phyloP scores from a whole-genome alignment of 495 filamentous ascomycete species.

The Talaromyces adpressus region DNA sequence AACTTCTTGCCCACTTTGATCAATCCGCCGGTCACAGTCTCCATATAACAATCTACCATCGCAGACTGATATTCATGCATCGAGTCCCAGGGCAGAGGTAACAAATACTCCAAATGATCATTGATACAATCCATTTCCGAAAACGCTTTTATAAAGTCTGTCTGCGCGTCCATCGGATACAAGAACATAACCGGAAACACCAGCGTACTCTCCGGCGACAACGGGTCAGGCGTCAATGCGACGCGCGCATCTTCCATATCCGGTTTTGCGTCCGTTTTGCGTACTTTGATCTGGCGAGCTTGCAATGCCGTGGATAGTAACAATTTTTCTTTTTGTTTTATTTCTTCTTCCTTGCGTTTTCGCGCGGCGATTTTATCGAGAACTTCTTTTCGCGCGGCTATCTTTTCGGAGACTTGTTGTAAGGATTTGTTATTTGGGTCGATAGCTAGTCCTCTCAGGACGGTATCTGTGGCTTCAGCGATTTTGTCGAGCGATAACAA shows the following conservation, averaged over 20 bases:
- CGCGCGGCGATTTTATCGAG: slow-evolving; percentile 42
- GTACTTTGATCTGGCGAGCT: slow-evolving; percentile 61
- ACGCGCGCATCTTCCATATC: slow-evolving; percentile 76
- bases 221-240: slow-evolving; percentile 60
- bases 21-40: slow-evolving; percentile 72
- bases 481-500: slow-evolving; percentile 67
- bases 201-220: slow-evolving; percentile 62
- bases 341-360: slow-evolving; percentile 43
- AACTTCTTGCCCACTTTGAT: slow-evolving; percentile 87
- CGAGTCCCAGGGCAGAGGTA: slow-evolving; percentile 78
- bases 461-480: slow-evolving; percentile 69
- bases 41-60: slow-evolving; percentile 82
- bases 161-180: slow-evolving; percentile 72
- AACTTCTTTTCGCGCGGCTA: slow-evolving; percentile 35
- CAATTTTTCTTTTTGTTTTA: slow-evolving; percentile 43
- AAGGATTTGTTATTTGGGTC: slow-evolving; percentile 58
- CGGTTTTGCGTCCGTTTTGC: slow-evolving; percentile 62
- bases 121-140: slow-evolving; percentile 61
- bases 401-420: slow-evolving; percentile 42
- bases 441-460: slow-evolving; percentile 59
- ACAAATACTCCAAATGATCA: slow-evolving; percentile 72
- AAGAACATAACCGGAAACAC: slow-evolving; percentile 75
- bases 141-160: slow-evolving; percentile 85
- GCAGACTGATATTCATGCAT: slow-evolving; percentile 55
- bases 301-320: slow-evolving; percentile 65